Percentiles rank a stretch among this genome's conserved stretches.
phyloP scores from a whole-genome alignment of 805 yeast genomes.

The Blastobotrys parvus region DNA sequence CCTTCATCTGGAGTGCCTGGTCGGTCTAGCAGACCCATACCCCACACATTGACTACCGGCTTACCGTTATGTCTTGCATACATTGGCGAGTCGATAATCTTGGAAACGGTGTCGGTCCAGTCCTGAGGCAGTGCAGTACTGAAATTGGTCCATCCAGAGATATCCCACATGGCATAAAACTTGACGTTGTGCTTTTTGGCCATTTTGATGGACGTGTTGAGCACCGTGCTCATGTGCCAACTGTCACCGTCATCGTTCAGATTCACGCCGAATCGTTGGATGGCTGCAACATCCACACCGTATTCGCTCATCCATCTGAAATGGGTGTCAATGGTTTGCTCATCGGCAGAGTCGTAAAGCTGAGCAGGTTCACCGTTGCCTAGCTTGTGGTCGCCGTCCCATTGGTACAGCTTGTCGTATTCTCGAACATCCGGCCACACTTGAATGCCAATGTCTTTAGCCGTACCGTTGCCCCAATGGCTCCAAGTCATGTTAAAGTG shows the following conservation, averaged over 20 bases:
- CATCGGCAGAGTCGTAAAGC: not conserved
- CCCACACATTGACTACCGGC: constrained; percentile 3
- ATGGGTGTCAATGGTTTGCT: constrained; percentile 1
- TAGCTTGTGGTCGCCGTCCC: not conserved
- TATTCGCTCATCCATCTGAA: constrained; percentile 3
- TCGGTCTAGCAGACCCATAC: constrained; percentile 1
- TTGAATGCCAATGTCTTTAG: not conserved
- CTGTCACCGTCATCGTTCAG: not conserved
- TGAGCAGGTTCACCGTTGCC: constrained; percentile 1
- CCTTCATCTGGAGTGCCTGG: constrained; percentile 1
- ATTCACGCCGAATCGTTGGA: constrained; percentile 1
- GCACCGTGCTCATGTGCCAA: too few relatives aligned
- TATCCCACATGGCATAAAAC: constrained; percentile 1
- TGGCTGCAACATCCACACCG: not conserved
- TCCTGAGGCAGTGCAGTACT: constrained; percentile 1
- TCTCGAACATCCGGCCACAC: constrained; percentile 3
- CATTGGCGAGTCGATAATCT: not conserved
- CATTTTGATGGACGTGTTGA: too few relatives aligned
- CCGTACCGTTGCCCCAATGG: constrained; percentile 5
- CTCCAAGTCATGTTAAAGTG: not conserved
- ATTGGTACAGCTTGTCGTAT: not conserved
- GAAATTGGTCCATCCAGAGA: constrained; percentile 4
- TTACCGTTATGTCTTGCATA: constrained; percentile 1
- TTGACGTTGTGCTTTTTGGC: not conserved
- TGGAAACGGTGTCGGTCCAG: not conserved